Evolutionary conservation across 331 rosid genomes (phyloP), one percentile per base, ranked within the genome.

Genomic region (Phaseolus coccineus): DNA sequence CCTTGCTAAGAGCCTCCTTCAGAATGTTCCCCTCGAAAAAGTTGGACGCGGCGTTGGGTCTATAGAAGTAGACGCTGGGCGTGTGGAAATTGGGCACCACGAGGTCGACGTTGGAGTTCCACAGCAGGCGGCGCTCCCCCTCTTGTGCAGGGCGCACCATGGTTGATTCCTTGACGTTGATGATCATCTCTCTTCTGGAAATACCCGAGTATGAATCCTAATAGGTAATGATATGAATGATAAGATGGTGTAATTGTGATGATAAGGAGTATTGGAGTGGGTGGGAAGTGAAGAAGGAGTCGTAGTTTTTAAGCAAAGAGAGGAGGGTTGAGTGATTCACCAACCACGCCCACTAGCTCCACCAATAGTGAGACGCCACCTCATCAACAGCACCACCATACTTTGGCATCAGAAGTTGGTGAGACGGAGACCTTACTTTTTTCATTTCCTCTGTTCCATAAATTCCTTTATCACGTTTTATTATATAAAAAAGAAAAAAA

Each of bases 141-240:
- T 83, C 92, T 87, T 67, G 87, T 48, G 90, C 84, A 40, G 94
- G 97, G 64, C 82, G 73, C 66, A 93, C 94, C 87, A 89, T 76
- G 19, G 89, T 89, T 44, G 91, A 84, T n/a, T 82, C 88, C 80
- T 84, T 89, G 58, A 90, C 85, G 57, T 58, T 71, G 24, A 87
- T 85, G 0, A 63, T 86, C 90, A 88, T 88, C 62, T 75, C 22
- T 19, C 22, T 19, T 19, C 22, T 19, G 22, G 22, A 19, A 19
- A 19, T 19, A 19, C 22, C 22, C 22, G 22, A 19, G 22, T 19
- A 19, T 19, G 22, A 19, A 19, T 19, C 22, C 22, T 19, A 19
- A 19, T 19, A 19, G 22, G 22, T 19, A 19, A 0, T 19, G 0
- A 19, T 19, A 19, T 19, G 22, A 19, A 19, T 19, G 22, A 19